phyloP scores from a whole-genome alignment of 139 green algal species.

The Chlorella sp. region DNA sequence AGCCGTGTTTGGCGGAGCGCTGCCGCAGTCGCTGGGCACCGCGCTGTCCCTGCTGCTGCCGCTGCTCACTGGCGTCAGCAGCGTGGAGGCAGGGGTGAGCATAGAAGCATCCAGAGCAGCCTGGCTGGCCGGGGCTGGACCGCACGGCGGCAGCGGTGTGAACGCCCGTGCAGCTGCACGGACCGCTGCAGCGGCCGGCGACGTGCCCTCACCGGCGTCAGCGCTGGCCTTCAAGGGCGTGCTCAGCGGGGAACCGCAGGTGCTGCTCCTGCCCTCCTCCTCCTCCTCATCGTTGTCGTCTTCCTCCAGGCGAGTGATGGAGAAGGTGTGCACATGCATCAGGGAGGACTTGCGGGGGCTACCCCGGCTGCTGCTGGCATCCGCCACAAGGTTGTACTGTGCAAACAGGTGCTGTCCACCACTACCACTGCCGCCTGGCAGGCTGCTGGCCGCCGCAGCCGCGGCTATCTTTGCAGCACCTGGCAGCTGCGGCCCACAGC shows the following conservation, averaged over 20 bases:
- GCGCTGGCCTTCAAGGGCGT: neutral
- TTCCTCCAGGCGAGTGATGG: neutral
- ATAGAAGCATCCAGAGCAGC: neutral
- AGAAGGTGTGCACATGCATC: conserved; percentile 3
- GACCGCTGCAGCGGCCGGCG: conserved; percentile 7
- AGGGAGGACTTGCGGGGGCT: neutral
- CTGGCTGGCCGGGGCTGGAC: neutral
- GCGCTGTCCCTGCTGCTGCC: neutral
- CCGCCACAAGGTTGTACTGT: neutral
- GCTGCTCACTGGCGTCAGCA: conserved; percentile 8
- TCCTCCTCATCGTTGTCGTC: neutral
- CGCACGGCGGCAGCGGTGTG: neutral
- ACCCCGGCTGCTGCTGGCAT: neutral
- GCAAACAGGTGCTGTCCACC: neutral
- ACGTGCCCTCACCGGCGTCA: neutral
- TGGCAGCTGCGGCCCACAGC: neutral
- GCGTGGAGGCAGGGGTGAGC: conserved; percentile 6
- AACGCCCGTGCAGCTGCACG: neutral
- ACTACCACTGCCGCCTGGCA: neutral
- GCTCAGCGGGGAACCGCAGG: neutral
- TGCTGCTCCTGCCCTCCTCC: neutral
- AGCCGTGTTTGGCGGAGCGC: neutral
- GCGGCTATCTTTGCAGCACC: neutral
- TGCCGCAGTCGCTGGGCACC: neutral
- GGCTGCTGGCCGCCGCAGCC: neutral